These are phyloP conservation scores for Testicularia cyperi DNA, from an alignment of 1,284 basidiomycete genomes.

Conservation along the genomic window DNA sequence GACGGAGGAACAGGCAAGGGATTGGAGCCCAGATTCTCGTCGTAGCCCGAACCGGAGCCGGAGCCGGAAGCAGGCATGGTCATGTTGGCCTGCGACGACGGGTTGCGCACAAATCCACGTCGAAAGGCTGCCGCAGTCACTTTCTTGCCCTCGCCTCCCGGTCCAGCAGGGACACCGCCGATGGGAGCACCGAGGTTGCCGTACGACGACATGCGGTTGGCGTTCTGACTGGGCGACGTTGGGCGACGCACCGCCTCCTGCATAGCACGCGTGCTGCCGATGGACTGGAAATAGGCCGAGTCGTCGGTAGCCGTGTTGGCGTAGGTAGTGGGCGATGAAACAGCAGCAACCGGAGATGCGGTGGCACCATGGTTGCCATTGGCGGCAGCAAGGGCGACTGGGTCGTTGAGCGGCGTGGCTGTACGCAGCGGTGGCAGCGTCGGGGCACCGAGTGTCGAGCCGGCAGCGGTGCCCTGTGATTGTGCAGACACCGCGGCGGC, in stretches of 20 bases:
- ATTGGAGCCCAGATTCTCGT: conserved; percentile 4
- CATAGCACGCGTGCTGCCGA: conserved; percentile 45
- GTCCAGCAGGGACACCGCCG: conserved; percentile 6
- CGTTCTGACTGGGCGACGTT: conserved; percentile 15
- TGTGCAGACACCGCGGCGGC: no score
- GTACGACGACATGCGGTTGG: conserved; percentile 14
- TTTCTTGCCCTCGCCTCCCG: conserved; percentile 44
- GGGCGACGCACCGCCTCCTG: conserved; percentile 45
- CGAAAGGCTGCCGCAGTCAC: conserved; percentile 53
- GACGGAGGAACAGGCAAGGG: conserved; percentile 12
- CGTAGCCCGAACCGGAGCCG: conserved; percentile 1
- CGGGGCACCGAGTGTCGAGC: conserved; percentile 25
- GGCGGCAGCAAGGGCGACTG: not conserved
- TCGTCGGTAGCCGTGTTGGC: conserved; percentile 23
- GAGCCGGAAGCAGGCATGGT: not conserved
- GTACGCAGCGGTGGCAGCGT: conserved; percentile 38
- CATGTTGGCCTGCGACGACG: conserved; percentile 30
- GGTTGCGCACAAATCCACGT: conserved; percentile 41
- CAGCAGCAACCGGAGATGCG: not conserved
- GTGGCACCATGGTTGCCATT: not conserved
- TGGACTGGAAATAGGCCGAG: conserved; percentile 43
- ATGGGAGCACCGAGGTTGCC: conserved; percentile 10
- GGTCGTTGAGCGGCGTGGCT: conserved; percentile 28
- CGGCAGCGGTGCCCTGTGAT: conserved; percentile 1
- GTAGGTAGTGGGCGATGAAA: conserved; percentile 17